Evolutionary conservation across 2,329 filamentous ascomycete genomes (phyloP), one percentile per base, ranked within the genome.

Genomic region (Trichophaea hybrida): DNA sequence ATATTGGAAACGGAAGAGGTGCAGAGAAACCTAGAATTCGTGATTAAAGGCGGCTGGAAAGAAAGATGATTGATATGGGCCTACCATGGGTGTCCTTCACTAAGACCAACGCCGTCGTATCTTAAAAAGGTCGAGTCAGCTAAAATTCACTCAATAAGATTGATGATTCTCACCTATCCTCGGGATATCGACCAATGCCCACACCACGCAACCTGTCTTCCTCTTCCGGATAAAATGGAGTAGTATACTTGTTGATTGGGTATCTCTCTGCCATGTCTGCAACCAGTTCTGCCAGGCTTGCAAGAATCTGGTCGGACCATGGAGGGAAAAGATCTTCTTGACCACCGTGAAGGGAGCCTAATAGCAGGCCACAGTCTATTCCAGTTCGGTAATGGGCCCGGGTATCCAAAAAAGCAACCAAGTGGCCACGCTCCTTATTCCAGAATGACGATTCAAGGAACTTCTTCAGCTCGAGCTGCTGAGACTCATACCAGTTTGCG

Each of bases 361-460:
- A 74, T 48, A 91, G 73, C 1, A 82, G 82, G 72, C 88, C 88
- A 59, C 80, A 79, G 67, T 93, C 87, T 63, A 83, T 84, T 32
- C 83, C 86, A 34, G 77, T 78, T 38, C 87, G 79, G 74, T 72
- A 12, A 24, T 78, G 79, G 44, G 79, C 77, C 24, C 78, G 79
- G 44, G 79, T 77, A 67, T 83, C 81, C 68, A 85, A 83, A 71
- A 91, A 91, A 56, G 86, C 81, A 58, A 82, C 72, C 37, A 86
- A 76, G 64, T 84, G 87, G 1, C 71, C 66, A 15, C 72, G 72
- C 48, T 76, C 78, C 8, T 77, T 76, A 8, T 78, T 78, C 87
- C 87, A 93, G 74, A 87, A 93, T 6, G 72, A 79, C 7, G 15
- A 13, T 69, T 89, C 84, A 60, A 86, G 71, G 71, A 86, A 87